Evolutionary conservation across 176 grass and related monocot species (phyloP).

Genomic region (Cenchrus purpureus): DNA sequence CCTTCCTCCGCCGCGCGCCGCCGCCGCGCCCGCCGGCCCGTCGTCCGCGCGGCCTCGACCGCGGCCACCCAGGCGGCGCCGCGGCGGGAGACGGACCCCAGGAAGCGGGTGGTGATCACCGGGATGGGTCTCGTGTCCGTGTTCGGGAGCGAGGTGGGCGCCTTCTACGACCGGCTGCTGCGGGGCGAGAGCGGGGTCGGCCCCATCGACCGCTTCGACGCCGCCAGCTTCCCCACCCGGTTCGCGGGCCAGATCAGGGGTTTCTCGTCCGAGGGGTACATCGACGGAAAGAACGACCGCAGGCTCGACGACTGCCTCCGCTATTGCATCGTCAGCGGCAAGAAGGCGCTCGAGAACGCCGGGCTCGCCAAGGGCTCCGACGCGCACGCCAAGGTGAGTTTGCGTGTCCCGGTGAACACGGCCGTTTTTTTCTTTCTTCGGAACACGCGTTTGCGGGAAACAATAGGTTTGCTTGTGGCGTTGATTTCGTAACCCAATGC

Average conservation of each 20-base stretch:
- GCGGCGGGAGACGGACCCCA: conserved; percentile 81
- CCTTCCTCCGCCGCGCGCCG: background rate
- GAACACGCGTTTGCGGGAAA: background rate
- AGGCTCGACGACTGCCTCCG: conserved; percentile 80
- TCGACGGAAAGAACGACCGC: conserved; percentile 83
- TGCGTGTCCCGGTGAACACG: background rate
- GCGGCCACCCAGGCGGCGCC: conserved; percentile 22
- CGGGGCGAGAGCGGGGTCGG: conserved; percentile 80
- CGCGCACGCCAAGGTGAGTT: conserved; percentile 45
- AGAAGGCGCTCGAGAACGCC: conserved; percentile 79
- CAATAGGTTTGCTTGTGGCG: background rate
- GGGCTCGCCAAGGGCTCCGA: conserved; percentile 54
- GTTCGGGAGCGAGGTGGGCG: conserved; percentile 84
- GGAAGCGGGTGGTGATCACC: conserved; percentile 90
- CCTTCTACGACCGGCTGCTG: conserved; percentile 81
- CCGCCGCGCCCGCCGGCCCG: conserved; percentile 25
- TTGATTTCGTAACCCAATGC: background rate
- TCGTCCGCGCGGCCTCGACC: conserved; percentile 42
- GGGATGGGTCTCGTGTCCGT: conserved; percentile 91
- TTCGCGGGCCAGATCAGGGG: conserved; percentile 87
- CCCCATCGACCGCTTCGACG: conserved; percentile 84
- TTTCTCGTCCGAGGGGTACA: conserved; percentile 87
- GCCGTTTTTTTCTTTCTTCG: background rate
- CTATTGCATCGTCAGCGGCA: conserved; percentile 91
- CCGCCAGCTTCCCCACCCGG: conserved; percentile 77